These are phyloP conservation scores for Linnemannia elongata DNA, from an alignment of 192 early-diverging fungal genomes.

Conservation along the genomic window DNA sequence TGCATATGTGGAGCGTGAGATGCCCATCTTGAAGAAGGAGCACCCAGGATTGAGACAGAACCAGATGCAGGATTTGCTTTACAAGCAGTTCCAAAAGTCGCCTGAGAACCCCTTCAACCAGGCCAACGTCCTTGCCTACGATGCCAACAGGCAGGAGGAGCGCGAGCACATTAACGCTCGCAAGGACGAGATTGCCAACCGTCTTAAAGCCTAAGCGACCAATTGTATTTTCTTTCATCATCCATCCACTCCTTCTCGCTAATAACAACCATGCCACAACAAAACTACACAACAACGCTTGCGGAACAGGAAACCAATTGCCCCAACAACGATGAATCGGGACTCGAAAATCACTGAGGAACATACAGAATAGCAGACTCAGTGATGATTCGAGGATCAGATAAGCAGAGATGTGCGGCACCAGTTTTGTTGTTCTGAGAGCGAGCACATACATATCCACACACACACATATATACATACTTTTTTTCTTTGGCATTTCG, in stretches of 20 bases:
- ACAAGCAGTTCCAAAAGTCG: conserved; percentile 84
- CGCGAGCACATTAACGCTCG: conserved; percentile 61
- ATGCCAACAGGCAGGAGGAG: conserved; percentile 77
- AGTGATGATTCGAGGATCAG: too few species aligned
- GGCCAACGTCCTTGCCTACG: conserved; percentile 74
- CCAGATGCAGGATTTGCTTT: conserved; percentile 84
- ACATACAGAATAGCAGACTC: too few species aligned
- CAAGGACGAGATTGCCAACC: conserved; percentile 66
- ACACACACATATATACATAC: background rate
- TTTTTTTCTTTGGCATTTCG: background rate
- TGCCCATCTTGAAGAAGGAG: conserved; percentile 81
- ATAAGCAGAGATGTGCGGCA: too few species aligned
- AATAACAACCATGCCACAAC: background rate
- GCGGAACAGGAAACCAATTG: conserved; percentile 1
- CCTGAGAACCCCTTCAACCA: conserved; percentile 88
- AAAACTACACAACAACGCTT: background rate
- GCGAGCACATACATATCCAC: too few species aligned
- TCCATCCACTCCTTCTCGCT: background rate
- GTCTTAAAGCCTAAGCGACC: conserved; percentile 58
- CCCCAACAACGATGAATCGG: too few species aligned
- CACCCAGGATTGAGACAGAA: conserved; percentile 82
- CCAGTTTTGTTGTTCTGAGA: too few species aligned
- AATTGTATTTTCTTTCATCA: background rate
- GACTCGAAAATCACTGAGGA: too few species aligned
- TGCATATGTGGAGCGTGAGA: conserved; percentile 78